Evolutionary conservation across 495 filamentous ascomycete species (phyloP), one percentile per base, ranked within the genome.

Genomic region (Cercophora samala): DNA sequence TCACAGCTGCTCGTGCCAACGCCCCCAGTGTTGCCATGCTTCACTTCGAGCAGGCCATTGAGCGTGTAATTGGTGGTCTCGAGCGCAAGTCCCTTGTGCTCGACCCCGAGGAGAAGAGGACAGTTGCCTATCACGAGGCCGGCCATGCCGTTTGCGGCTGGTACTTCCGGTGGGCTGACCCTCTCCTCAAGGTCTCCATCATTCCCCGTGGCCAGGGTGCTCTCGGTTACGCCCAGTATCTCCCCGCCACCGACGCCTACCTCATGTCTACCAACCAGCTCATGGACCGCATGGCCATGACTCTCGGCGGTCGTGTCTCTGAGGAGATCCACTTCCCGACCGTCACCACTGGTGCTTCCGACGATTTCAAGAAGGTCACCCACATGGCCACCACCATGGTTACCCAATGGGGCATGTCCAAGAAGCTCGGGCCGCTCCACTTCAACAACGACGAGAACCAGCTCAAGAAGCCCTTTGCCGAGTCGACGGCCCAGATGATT

Each of bases 241-340:
- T 99, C n/a, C 95, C 95, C 2, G 79, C 88, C 2, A 87, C 89
- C 32, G 95, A 99, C 74, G 91, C 90, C 25, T 97, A 97, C 77
- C 85, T 98, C 63, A 91, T 99, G 93, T 97, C 88, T 69, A 88
- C 91, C 69, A 89, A 93, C 77, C 95, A 99, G 81, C 82, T 99
- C 25, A 97, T 97, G 93, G 95, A 99, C 78, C 92, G 96, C 66
- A 99, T 99, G 96, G 95, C 96, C 68, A 99, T 99, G 95, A 97
- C 95, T 19, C 87, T 99, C 52, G 95, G 91, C 70, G 95, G 95
- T 3, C 90, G 95, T 68, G 91, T 99, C 53, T 93, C 89, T 51
- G 95, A 99, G 78, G 95, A 99, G 78, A 75, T 99, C 4, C 93
- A 98, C 78, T 99, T 98, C 77, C 90, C 93, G 24, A 97, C 91